Conservation (phyloP, 2,329 filamentous ascomycete species). For the Beauveria asiatica region DNA sequence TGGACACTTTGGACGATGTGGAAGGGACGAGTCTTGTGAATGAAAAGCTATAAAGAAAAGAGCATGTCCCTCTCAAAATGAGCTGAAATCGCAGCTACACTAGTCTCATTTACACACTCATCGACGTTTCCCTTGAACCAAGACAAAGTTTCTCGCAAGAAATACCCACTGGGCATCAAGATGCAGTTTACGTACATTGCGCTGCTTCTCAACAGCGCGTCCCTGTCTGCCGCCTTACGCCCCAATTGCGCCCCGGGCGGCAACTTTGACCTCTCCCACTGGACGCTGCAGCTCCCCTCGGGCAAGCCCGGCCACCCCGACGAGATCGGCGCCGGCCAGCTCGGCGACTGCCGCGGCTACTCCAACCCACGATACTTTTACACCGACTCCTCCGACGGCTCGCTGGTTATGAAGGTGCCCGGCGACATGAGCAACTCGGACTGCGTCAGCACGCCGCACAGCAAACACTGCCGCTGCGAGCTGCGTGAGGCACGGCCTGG, state of each 20-base stretch:
- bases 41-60: not conserved
- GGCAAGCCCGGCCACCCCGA: conserved; percentile 17
- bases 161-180: not conserved
- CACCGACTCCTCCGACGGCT: conserved; percentile 23
- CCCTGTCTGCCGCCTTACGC: not conserved
- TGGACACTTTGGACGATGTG: too few relatives aligned
- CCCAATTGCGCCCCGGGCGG: conserved; percentile 19
- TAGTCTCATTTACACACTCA: not conserved
- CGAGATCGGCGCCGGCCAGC: conserved; percentile 20
- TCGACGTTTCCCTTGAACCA: not conserved
- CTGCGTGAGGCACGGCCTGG: conserved; percentile 28
- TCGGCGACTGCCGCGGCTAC: conserved; percentile 29
- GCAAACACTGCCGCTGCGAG: conserved; percentile 34
- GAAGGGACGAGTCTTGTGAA: not conserved
- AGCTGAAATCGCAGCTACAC: not conserved
- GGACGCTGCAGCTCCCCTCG: conserved; percentile 31
- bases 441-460: conserved; percentile 32
- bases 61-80: not conserved
- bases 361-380: conserved; percentile 26
- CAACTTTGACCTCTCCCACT: conserved; percentile 25
- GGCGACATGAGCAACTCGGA: conserved; percentile 22
- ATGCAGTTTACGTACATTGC: not conserved
- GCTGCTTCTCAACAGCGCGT: not conserved
- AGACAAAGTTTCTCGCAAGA: not conserved
- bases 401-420: conserved; percentile 31